Percentiles rank a stretch among this genome's conserved stretches.
phyloP scores from a whole-genome alignment of 108 stramenopile species.

The Fragilariopsis cylindrus region DNA sequence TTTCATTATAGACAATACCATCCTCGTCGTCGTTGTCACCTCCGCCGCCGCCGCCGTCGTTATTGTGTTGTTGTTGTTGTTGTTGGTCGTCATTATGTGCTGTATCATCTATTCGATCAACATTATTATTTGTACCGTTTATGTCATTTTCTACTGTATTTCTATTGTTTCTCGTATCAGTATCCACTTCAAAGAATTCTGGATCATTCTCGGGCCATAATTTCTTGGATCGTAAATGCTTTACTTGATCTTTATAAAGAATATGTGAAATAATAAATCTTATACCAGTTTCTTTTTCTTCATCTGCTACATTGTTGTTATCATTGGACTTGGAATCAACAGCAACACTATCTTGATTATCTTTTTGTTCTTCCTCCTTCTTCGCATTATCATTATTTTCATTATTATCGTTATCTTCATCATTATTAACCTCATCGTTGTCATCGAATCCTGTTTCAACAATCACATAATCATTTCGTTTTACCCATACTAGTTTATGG shows the following conservation, averaged over 20 bases:
- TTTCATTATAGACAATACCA: constrained; percentile 47
- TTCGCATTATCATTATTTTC: constrained; percentile 3
- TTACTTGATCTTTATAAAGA: constrained; percentile 94
- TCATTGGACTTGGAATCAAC: not conserved
- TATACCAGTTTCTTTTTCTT: constrained; percentile 40
- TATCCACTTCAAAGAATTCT: constrained; percentile 25
- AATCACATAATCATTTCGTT: constrained; percentile 93
- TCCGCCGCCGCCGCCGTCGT: constrained; percentile 17
- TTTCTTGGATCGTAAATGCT: constrained; percentile 80
- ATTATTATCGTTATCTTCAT: constrained; percentile 20
- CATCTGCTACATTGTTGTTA: not conserved
- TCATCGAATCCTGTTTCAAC: constrained; percentile 56
- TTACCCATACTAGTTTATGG: constrained; percentile 95
- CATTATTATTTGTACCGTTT: constrained; percentile 1
- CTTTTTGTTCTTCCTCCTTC: not conserved
- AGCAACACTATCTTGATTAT: not conserved
- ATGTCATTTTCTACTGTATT: not conserved
- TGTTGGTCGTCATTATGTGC: constrained; percentile 2
- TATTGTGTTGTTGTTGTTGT: constrained; percentile 23
- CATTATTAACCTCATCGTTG: not conserved
- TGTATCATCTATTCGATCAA: constrained; percentile 4
- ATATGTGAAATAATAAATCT: constrained; percentile 82
- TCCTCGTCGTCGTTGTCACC: constrained; percentile 40
- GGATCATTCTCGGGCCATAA: constrained; percentile 87
- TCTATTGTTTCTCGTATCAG: constrained; percentile 15